phyloP scores from a whole-genome alignment of 805 yeast genomes.

The Candida mattraensis region DNA sequence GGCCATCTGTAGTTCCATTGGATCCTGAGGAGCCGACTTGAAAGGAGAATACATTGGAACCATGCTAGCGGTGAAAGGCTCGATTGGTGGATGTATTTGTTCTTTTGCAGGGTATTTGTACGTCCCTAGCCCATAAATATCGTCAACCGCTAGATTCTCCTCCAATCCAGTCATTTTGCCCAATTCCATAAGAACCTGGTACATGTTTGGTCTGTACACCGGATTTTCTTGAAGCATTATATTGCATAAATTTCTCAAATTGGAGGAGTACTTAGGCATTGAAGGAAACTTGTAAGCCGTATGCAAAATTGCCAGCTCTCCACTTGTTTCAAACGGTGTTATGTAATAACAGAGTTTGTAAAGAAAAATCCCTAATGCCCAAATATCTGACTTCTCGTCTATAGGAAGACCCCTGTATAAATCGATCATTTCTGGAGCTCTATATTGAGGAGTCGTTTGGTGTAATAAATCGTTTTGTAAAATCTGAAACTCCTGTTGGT shows the following conservation, averaged over 20 bases:
- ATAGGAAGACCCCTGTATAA: constrained; percentile 78
- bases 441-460: constrained; percentile 94
- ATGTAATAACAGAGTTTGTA: constrained; percentile 90
- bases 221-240: constrained; percentile 86
- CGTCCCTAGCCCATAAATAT: constrained; percentile 35
- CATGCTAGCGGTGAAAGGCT: constrained; percentile 31
- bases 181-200: constrained; percentile 68
- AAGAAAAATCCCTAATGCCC: constrained; percentile 94
- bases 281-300: constrained; percentile 78
- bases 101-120: constrained; percentile 30
- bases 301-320: constrained; percentile 82
- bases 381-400: constrained; percentile 89
- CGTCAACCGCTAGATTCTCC: constrained; percentile 33
- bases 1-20: constrained; percentile 43
- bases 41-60: constrained; percentile 33
- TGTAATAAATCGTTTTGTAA: constrained; percentile 81
- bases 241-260: constrained; percentile 70
- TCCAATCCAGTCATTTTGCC: constrained; percentile 59
- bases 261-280: constrained; percentile 66
- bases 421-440: constrained; percentile 96
- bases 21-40: constrained; percentile 44
- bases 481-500: constrained; percentile 68
- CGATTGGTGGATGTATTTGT: constrained; percentile 27
- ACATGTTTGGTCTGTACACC: constrained; percentile 77
- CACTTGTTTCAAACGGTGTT: constrained; percentile 91